phyloP scores from a whole-genome alignment of 768 basidiomycete species.

The Mycena indigotica region DNA sequence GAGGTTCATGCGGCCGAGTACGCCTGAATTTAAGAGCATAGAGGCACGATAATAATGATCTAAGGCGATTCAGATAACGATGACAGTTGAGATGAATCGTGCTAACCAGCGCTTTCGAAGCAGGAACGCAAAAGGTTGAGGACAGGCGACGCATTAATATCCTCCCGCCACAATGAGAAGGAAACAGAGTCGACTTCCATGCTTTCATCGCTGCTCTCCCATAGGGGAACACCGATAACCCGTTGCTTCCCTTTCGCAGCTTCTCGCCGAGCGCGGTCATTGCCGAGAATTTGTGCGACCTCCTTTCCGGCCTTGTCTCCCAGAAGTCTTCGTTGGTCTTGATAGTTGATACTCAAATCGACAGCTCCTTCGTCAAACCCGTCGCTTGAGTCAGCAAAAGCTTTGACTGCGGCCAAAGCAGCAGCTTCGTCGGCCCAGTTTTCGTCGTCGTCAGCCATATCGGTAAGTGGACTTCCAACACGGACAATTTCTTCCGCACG shows the following conservation, averaged over 20 bases:
- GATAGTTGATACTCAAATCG: conserved; percentile 31
- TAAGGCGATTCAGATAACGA: conserved; percentile 23
- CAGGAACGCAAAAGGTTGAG: conserved; percentile 10
- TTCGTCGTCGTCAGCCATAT: conserved; percentile 38
- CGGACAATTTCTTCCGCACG: conserved; percentile 47
- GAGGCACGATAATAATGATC: conserved; percentile 40
- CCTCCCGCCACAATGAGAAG: conserved; percentile 2
- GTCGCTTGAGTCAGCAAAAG: conserved; percentile 25
- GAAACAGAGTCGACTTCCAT: conserved; percentile 10
- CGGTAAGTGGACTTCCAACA: conserved; percentile 33
- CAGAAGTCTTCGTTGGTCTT: conserved; percentile 39
- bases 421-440: conserved; percentile 41
- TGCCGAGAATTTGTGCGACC: conserved; percentile 46
- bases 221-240: conserved; percentile 33
- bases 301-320: conserved; percentile 45
- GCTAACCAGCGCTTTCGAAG: conserved; percentile 5
- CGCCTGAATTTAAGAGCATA: conserved; percentile 45
- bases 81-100: neutral
- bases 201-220: conserved; percentile 21
- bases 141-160: conserved; percentile 1
- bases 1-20: conserved; percentile 37
- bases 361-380: conserved; percentile 21
- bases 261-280: conserved; percentile 37
- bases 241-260: conserved; percentile 29
- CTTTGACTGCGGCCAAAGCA: conserved; percentile 39